A percentile compares a stretch with the other conserved stretches of the same genome.
These are phyloP conservation scores for Leccinum obscurum DNA, from an alignment of 768 basidiomycete species.

Conservation along the genomic window DNA sequence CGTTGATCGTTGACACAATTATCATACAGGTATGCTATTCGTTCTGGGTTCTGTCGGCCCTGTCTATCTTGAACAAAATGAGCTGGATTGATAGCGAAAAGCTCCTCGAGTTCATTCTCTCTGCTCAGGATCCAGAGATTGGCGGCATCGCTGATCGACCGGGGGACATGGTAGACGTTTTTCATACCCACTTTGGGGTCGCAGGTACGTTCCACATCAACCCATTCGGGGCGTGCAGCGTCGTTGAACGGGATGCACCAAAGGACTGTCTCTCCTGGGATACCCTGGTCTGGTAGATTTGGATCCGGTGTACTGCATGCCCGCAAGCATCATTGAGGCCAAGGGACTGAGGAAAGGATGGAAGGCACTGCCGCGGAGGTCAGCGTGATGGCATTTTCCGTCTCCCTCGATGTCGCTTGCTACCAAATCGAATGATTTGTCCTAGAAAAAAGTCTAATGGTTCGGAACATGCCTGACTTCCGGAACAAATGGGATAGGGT, in stretches of 20 bases:
- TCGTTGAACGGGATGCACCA: conserved; percentile 1
- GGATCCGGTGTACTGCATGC: conserved; percentile 98
- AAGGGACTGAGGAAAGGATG: conserved; percentile 63
- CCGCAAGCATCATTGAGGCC: conserved; percentile 66
- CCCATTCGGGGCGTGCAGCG: neutral
- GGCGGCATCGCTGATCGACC: conserved; percentile 96
- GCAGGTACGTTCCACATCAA: conserved; percentile 52
- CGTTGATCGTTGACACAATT: neutral
- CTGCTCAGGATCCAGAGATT: conserved; percentile 83
- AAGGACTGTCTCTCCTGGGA: conserved; percentile 82
- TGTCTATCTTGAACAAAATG: conserved; percentile 81
- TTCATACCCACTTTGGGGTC: conserved; percentile 91
- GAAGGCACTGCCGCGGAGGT: conserved; percentile 32
- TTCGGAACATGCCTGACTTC: neutral
- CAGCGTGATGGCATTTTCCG: conserved; percentile 13
- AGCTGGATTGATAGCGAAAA: conserved; percentile 87
- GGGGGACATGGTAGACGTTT: conserved; percentile 95
- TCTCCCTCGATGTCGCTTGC: conserved; percentile 4
- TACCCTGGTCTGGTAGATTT: conserved; percentile 82
- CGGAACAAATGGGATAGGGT: neutral
- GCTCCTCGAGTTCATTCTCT: conserved; percentile 79
- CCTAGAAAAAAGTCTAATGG: neutral
- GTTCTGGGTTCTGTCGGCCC: conserved; percentile 90
- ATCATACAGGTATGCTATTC: conserved; percentile 78
- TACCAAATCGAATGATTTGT: conserved; percentile 9